Percentiles rank a stretch among this genome's conserved stretches.
phyloP scores from a whole-genome alignment of 1,284 basidiomycete genomes.

The Meira nashicola region DNA sequence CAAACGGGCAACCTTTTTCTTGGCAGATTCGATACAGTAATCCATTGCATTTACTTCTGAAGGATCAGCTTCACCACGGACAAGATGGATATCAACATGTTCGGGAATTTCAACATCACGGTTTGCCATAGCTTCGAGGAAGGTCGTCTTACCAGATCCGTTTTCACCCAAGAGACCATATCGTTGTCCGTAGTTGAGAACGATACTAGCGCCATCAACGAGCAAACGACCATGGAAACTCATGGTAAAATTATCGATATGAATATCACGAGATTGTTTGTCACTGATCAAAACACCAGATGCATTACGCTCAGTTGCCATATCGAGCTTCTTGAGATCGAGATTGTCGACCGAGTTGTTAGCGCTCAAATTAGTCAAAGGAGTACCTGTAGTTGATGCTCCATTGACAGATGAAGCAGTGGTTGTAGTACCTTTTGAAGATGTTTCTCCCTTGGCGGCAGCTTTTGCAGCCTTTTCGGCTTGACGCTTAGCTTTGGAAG shows the following conservation, averaged over 20 bases:
- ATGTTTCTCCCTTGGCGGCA: constrained; percentile 41
- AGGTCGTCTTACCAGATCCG: constrained; percentile 86
- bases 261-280: constrained; percentile 86
- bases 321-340: constrained; percentile 51
- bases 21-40: constrained; percentile 88
- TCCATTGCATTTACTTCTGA: constrained; percentile 93
- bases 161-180: constrained; percentile 94
- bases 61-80: constrained; percentile 90
- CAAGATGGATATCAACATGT: constrained; percentile 97
- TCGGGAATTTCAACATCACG: constrained; percentile 83
- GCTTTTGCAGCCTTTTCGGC: constrained; percentile 52
- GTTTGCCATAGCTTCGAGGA: constrained; percentile 48
- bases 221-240: constrained; percentile 95
- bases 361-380: constrained; percentile 41
- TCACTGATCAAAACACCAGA: constrained; percentile 86
- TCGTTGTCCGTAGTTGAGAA: constrained; percentile 91
- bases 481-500: constrained; percentile 53
- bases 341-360: constrained; percentile 32
- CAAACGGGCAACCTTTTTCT: constrained; percentile 88
- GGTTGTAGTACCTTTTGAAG: constrained; percentile 35
- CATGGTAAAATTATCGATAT: constrained; percentile 90
- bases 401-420: constrained; percentile 28
- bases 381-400: constrained; percentile 21
- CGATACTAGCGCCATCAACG: constrained; percentile 79
- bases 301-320: constrained; percentile 50